Evolutionary conservation across 108 stramenopile genomes (phyloP).

Genomic region (Cyclostephanos tholiformis): DNA sequence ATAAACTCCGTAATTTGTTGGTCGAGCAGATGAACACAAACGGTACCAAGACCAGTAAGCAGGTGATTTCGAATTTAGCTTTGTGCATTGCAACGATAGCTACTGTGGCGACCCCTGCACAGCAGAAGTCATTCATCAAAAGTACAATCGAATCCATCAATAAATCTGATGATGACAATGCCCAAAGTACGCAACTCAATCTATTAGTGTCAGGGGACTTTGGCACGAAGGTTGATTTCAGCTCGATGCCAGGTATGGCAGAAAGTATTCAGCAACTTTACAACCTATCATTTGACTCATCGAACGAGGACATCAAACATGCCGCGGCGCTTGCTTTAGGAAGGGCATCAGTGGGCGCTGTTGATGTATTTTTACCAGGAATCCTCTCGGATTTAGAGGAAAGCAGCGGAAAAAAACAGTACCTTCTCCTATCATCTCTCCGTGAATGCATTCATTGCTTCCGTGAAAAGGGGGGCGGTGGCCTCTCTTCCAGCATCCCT

Average conservation of each 20-base stretch:
- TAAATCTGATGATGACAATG: constrained; percentile 30
- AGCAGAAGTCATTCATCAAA: constrained; percentile 54
- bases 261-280: constrained; percentile 65
- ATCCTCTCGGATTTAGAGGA: constrained; percentile 82
- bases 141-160: constrained; percentile 54
- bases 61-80: constrained; percentile 83
- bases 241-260: constrained; percentile 49
- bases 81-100: constrained; percentile 80
- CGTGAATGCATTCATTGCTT: constrained; percentile 94
- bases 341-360: constrained; percentile 84
- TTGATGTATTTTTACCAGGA: constrained; percentile 76
- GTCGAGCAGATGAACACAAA: constrained; percentile 46
- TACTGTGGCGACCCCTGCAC: constrained; percentile 50
- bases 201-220: constrained; percentile 91
- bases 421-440: constrained; percentile 90
- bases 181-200: constrained; percentile 70
- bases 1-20: constrained; percentile 69
- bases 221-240: constrained; percentile 82
- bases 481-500: constrained; percentile 58
- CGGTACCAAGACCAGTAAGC: constrained; percentile 54
- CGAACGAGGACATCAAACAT: constrained; percentile 90
- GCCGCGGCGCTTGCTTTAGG: constrained; percentile 95
- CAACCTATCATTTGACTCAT: constrained; percentile 74
- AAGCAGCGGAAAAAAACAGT: constrained; percentile 86
- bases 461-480: constrained; percentile 53